Conservation (phyloP, 768 basidiomycete genomes). For the Cyclocybe aegerita region DNA sequence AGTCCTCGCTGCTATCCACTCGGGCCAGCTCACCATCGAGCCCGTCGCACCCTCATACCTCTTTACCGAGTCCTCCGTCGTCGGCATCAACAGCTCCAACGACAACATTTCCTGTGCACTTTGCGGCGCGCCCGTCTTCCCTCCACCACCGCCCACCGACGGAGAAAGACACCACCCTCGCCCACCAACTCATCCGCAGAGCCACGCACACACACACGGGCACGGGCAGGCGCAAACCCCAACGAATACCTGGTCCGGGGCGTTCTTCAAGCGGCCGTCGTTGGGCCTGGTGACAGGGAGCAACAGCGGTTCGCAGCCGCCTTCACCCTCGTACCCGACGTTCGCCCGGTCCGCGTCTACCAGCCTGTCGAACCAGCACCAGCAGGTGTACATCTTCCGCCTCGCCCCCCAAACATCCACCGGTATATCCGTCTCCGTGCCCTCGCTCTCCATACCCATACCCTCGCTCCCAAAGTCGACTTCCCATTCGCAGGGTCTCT, state of each 20-base stretch:
- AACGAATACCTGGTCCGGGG: slow-evolving; percentile 46
- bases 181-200: slow-evolving; percentile 33
- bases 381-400: slow-evolving; percentile 69
- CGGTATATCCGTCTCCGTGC: slow-evolving; percentile 16
- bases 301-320: slow-evolving; percentile 25
- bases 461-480: slow-evolving; percentile 29
- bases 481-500: slow-evolving; percentile 16
- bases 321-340: slow-evolving; percentile 24
- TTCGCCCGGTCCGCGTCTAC: slow-evolving; percentile 26
- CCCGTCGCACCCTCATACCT: slow-evolving; percentile 68
- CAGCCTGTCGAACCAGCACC: slow-evolving; percentile 19
- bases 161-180: slow-evolving; percentile 25
- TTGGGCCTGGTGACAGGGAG: slow-evolving; percentile 3
- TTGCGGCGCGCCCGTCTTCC: slow-evolving; percentile 64
- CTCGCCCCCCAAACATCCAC: slow-evolving; percentile 38
- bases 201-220: slow-evolving; percentile 10
- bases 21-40: slow-evolving; percentile 85
- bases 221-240: slow-evolving; percentile 28
- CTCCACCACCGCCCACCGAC: slow-evolving; percentile 18
- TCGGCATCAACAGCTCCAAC: slow-evolving; percentile 41
- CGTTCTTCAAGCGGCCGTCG: slow-evolving; percentile 47
- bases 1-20: slow-evolving; percentile 82
- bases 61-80: slow-evolving; percentile 52
- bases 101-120: slow-evolving; percentile 74
- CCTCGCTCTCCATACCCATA: slow-evolving; percentile 25